phyloP scores from a whole-genome alignment of 257 asterid genomes.

The Solanum acaule region DNA sequence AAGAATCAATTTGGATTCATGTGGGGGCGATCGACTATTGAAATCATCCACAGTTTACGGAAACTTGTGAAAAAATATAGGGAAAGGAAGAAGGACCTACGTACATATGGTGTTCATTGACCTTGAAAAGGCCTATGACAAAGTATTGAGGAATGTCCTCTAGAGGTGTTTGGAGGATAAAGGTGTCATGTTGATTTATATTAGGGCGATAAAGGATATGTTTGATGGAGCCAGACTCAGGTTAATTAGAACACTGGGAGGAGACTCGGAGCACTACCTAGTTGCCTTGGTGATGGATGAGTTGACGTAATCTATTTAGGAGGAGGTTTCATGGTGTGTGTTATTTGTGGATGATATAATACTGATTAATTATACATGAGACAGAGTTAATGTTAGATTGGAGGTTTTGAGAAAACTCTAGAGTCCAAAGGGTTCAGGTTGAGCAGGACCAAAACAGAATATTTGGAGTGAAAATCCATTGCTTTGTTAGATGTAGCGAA shows the following conservation, averaged over 20 bases:
- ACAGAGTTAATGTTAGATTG: not conserved
- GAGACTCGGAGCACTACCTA: not conserved
- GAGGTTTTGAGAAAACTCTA: not conserved
- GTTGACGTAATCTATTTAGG: not conserved
- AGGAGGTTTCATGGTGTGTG: not conserved
- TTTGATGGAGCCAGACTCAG: not conserved
- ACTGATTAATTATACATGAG: not conserved
- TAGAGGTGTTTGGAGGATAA: not conserved
- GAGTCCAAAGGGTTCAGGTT: not conserved
- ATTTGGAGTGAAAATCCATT: not conserved
- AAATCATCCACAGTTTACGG: no score
- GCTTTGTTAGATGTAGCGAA: no score
- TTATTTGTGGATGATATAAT: not conserved
- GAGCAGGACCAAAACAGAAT: not conserved
- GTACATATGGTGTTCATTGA: not conserved
- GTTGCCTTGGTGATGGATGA: not conserved
- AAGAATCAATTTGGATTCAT: not conserved
- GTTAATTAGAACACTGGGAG: not conserved
- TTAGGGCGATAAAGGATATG: not conserved
- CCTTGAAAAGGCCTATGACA: not conserved
- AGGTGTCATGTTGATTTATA: not conserved
- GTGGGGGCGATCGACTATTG: no score
- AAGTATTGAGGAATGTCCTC: not conserved
- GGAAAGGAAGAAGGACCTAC: not conserved
- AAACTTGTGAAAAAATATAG: not conserved